Percentiles rank a stretch among this genome's conserved stretches.
phyloP scores from a whole-genome alignment of 2,329 filamentous ascomycete genomes.

The Neofusicoccum cordaticola region DNA sequence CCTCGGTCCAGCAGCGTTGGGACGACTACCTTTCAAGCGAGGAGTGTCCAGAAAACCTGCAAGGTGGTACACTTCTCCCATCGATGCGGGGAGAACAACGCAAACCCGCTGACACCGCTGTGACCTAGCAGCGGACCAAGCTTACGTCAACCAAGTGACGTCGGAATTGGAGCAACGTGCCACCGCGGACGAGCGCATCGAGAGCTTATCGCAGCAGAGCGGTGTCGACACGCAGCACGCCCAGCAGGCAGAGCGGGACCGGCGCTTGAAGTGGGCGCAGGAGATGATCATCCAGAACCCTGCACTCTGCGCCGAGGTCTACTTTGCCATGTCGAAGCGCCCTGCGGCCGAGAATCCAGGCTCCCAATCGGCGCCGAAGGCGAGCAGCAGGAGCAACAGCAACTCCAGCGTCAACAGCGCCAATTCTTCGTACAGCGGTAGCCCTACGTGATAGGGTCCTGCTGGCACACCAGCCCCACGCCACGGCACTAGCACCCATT shows the following conservation, averaged over 20 bases:
- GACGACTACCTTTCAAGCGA: constrained; percentile 16
- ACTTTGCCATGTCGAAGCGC: constrained; percentile 15
- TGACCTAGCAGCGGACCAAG: background rate
- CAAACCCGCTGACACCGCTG: background rate
- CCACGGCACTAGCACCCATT: background rate
- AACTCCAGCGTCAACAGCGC: background rate
- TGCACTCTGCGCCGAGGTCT: constrained; percentile 14
- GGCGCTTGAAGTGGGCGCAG: constrained; percentile 16
- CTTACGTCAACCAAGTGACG: constrained; percentile 12
- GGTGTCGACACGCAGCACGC: background rate
- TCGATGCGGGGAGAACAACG: background rate
- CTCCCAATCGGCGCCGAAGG: background rate
- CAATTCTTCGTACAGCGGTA: constrained; percentile 1
- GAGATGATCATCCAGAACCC: constrained; percentile 17
- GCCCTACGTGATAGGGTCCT: background rate
- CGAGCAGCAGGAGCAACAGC: background rate
- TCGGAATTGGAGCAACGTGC: constrained; percentile 11
- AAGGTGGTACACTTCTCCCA: constrained; percentile 11
- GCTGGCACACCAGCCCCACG: background rate
- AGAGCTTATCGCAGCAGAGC: background rate
- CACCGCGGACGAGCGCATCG: constrained; percentile 7
- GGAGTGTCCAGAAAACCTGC: constrained; percentile 4
- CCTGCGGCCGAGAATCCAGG: background rate
- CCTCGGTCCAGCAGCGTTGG: constrained; percentile 15
- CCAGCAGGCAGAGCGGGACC: constrained; percentile 9